phyloP scores from a whole-genome alignment of 2,329 filamentous ascomycete species.

The Fusarium compactum region DNA sequence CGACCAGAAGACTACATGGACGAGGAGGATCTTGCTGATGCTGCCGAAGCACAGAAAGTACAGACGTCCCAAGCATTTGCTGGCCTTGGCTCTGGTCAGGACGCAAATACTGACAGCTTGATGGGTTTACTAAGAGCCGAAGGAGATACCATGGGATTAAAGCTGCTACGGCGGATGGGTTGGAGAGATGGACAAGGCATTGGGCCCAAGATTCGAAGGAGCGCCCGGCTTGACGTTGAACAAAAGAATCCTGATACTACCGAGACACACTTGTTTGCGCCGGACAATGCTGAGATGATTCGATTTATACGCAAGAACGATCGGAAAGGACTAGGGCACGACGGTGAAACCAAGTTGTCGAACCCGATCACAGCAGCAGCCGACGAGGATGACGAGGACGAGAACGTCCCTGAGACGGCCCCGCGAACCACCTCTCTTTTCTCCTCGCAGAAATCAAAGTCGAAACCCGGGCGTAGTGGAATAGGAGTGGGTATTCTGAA shows the following conservation, averaged over 20 bases:
- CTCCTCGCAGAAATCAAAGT: slow-evolving; percentile 61
- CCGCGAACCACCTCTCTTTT: slow-evolving; percentile 33
- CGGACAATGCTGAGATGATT: slow-evolving; percentile 80
- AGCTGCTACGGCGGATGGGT: slow-evolving; percentile 90
- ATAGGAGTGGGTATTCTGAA: slow-evolving; percentile 92
- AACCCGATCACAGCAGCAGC: slow-evolving; percentile 41
- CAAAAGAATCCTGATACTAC: slow-evolving; percentile 53
- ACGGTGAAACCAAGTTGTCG: slow-evolving; percentile 67
- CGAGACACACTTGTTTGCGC: slow-evolving; percentile 82
- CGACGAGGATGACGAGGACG: slow-evolving; percentile 59
- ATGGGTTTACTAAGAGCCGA: slow-evolving; percentile 78
- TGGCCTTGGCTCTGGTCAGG: slow-evolving; percentile 76
- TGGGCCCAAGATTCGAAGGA: slow-evolving; percentile 84
- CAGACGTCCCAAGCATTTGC: slow-evolving; percentile 80
- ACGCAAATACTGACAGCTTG: slow-evolving; percentile 66
- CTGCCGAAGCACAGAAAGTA: slow-evolving; percentile 79
- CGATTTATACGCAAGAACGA: slow-evolving; percentile 74
- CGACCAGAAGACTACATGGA: slow-evolving; percentile 96
- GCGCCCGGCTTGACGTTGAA: slow-evolving; percentile 72
- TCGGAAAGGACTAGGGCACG: slow-evolving; percentile 77
- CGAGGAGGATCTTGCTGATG: slow-evolving; percentile 91
- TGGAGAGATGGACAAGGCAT: slow-evolving; percentile 96
- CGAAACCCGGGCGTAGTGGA: slow-evolving; percentile 67
- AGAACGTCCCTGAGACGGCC: slow-evolving; percentile 44
- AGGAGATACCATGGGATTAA: slow-evolving; percentile 88